Percentiles rank a stretch among this genome's conserved stretches.
Conservation (phyloP, 352 stramenopile genomes). For the Phytophthora kernoviae region DNA sequence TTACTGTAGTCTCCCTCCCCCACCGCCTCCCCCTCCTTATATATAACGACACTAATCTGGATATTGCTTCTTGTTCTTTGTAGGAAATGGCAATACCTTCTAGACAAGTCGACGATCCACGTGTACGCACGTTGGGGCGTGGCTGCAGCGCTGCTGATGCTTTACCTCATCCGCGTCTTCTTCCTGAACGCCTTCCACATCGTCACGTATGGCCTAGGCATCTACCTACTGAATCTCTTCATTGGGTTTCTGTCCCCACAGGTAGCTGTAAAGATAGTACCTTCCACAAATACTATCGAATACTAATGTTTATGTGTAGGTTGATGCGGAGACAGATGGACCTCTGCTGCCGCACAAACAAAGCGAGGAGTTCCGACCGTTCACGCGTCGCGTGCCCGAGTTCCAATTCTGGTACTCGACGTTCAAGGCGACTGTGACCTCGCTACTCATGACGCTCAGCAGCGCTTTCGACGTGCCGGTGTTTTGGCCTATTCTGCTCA, state of each 20-base stretch:
- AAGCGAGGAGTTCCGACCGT: constrained; percentile 93
- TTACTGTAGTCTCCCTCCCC: background rate
- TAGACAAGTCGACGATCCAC: constrained; percentile 98
- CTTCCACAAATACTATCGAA: too few species aligned
- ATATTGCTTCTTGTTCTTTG: too few species aligned
- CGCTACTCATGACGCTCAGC: constrained; percentile 98
- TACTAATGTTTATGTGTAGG: constrained; percentile 69
- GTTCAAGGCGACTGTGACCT: constrained; percentile 90
- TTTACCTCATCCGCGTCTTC: constrained; percentile 96
- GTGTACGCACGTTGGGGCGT: constrained; percentile 92
- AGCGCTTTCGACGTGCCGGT: constrained; percentile 98
- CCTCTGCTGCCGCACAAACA: constrained; percentile 90
- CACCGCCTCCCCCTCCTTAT: too few species aligned
- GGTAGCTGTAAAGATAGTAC: constrained; percentile 43
- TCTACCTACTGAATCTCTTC: constrained; percentile 99
- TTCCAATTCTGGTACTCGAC: constrained; percentile 99
- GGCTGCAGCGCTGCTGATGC: constrained; percentile 81
- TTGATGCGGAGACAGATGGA: constrained; percentile 90
- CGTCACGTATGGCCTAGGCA: constrained; percentile 98
- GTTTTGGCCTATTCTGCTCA: constrained; percentile 99
- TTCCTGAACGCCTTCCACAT: constrained; percentile 97
- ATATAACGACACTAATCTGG: too few species aligned
- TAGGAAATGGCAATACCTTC: constrained; percentile 96
- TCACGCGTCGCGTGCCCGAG: constrained; percentile 94
- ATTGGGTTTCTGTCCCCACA: constrained; percentile 99